Percentiles rank a stretch among this genome's conserved stretches.
Conservation (phyloP, 352 stramenopile genomes). For the Globisporangium ultimum region DNA sequence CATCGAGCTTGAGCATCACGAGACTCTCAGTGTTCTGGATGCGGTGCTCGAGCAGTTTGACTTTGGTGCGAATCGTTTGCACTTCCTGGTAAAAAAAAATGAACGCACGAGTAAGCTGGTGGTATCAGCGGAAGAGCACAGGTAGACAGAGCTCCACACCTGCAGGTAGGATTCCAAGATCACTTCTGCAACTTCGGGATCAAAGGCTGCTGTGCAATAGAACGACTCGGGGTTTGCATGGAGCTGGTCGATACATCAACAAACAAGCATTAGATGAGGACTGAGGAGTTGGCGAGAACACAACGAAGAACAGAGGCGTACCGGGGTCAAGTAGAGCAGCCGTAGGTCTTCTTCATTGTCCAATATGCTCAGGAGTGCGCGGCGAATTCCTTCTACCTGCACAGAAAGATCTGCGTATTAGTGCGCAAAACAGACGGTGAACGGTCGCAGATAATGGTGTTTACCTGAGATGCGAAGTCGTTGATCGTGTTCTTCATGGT, state of each 20-base stretch:
- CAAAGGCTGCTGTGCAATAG: slow-evolving; percentile 1
- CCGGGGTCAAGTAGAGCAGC: slow-evolving; percentile 18
- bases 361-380: slow-evolving; percentile 25
- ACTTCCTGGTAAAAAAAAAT: slow-evolving; percentile 31
- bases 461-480: slow-evolving; percentile 26
- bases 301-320: not conserved
- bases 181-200: slow-evolving; percentile 8
- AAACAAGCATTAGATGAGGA: not conserved
- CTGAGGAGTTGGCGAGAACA: too few relatives aligned
- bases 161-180: slow-evolving; percentile 13
- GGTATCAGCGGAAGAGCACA: not conserved
- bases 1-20: slow-evolving; percentile 68
- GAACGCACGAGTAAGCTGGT: too few relatives aligned
- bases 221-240: slow-evolving; percentile 13
- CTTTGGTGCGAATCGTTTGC: slow-evolving; percentile 58
- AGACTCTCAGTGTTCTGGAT: slow-evolving; percentile 61
- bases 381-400: slow-evolving; percentile 18
- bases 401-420: not conserved
- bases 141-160: not conserved
- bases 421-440: not conserved
- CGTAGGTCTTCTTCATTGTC: slow-evolving; percentile 34
- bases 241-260: slow-evolving; percentile 8
- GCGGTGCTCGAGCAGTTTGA: slow-evolving; percentile 50
- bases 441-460: not conserved
- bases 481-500: slow-evolving; percentile 34